These are phyloP conservation scores for Penicillium fuscoglaucum DNA, from an alignment of 2,329 filamentous ascomycete genomes.

Conservation along the genomic window DNA sequence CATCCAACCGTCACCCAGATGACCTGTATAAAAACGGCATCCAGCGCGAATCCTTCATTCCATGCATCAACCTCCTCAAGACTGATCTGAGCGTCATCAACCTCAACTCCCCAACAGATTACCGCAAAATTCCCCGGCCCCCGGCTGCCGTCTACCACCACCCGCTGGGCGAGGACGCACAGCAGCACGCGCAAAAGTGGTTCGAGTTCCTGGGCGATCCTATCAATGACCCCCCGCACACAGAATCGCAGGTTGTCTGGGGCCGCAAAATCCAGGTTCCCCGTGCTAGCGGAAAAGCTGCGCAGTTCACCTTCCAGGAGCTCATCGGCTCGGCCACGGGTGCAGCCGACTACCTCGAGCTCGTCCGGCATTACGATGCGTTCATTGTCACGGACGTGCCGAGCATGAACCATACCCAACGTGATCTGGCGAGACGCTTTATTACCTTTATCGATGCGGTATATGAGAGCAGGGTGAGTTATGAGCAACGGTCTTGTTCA, in stretches of 20 bases:
- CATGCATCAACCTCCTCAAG: constrained; percentile 91
- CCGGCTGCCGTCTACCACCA: constrained; percentile 93
- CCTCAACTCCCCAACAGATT: constrained; percentile 91
- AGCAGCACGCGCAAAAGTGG: constrained; percentile 87
- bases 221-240: constrained; percentile 70
- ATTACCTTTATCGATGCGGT: constrained; percentile 98
- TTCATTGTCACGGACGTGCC: constrained; percentile 92
- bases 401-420: constrained; percentile 81
- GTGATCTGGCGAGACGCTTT: constrained; percentile 87
- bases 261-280: constrained; percentile 87
- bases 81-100: constrained; percentile 83
- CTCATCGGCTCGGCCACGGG: constrained; percentile 85
- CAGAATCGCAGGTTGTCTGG: constrained; percentile 83
- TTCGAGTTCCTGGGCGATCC: constrained; percentile 91
- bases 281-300: constrained; percentile 79
- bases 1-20: constrained; percentile 92
- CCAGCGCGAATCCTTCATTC: constrained; percentile 91
- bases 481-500: not conserved
- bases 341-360: constrained; percentile 91
- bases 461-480: constrained; percentile 68
- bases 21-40: constrained; percentile 98
- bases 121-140: constrained; percentile 92
- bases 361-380: constrained; percentile 84
- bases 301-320: constrained; percentile 90
- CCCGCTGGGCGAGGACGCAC: constrained; percentile 74